Conservation (phyloP, 164 flowering plant genomes). For the Berberis vulgaris region DNA sequence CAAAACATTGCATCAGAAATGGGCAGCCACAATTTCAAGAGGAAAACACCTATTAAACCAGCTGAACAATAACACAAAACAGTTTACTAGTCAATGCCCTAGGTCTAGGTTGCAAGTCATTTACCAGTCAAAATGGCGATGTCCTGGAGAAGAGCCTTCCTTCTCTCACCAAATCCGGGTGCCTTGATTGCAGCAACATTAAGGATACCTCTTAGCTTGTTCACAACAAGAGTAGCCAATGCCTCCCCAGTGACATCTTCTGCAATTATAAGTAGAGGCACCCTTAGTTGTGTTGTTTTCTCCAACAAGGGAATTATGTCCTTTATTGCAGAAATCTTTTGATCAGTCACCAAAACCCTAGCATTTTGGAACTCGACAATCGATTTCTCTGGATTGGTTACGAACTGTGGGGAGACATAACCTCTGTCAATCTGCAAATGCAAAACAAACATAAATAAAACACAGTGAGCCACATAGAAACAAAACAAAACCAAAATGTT, state of each 20-base stretch:
- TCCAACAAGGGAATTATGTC: slow-evolving; percentile 51
- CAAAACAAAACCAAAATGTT: too few species aligned
- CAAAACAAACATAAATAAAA: not conserved
- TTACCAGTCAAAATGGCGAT: slow-evolving; percentile 58
- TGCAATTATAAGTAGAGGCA: slow-evolving; percentile 74
- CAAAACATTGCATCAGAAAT: not conserved
- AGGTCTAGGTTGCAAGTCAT: not conserved
- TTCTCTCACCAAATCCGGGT: slow-evolving; percentile 94
- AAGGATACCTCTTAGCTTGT: slow-evolving; percentile 30
- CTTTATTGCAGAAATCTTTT: slow-evolving; percentile 79
- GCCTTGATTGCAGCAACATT: slow-evolving; percentile 45
- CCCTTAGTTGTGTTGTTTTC: slow-evolving; percentile 31
- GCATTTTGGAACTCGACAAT: slow-evolving; percentile 92
- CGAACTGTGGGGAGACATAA: slow-evolving; percentile 96
- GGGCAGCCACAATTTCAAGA: not conserved
- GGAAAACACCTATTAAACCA: not conserved
- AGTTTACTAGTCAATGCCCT: not conserved
- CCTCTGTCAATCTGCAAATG: slow-evolving; percentile 85
- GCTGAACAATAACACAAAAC: not conserved
- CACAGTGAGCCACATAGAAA: too few species aligned
- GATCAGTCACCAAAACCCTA: slow-evolving; percentile 82
- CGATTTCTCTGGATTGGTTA: slow-evolving; percentile 82
- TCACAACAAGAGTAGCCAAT: slow-evolving; percentile 37
- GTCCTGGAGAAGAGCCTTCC: slow-evolving; percentile 92
- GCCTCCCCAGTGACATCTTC: slow-evolving; percentile 87